Conservation (phyloP, 2,329 filamentous ascomycete genomes). For the Xylaria multiplex region DNA sequence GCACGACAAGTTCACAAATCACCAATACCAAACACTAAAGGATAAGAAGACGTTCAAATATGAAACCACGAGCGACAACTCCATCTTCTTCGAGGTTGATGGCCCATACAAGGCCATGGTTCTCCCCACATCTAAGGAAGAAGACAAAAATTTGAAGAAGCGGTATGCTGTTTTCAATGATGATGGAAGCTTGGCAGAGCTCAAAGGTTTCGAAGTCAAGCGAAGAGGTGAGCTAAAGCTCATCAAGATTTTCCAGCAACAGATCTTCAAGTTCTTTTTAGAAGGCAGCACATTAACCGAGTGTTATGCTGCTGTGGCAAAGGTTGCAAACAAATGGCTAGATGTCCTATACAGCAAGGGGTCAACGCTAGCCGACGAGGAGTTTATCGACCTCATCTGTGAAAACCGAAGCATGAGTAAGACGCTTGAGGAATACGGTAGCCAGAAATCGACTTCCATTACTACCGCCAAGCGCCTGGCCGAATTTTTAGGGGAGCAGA, state of each 20-base stretch:
- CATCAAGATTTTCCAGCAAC: slow-evolving; percentile 99
- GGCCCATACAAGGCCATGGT: slow-evolving; percentile 98
- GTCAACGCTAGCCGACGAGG: slow-evolving; percentile 90
- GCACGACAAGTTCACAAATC: slow-evolving; percentile 93
- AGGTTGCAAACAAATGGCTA: slow-evolving; percentile 94
- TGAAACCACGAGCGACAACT: slow-evolving; percentile 97
- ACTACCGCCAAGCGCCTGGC: slow-evolving; percentile 94
- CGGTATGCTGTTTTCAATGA: slow-evolving; percentile 99
- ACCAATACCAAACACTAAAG: slow-evolving; percentile 92
- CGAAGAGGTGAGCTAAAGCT: slow-evolving; percentile 96
- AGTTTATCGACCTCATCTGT: slow-evolving; percentile 99
- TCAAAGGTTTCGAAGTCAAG: slow-evolving; percentile 98
- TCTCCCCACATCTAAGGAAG: slow-evolving; percentile 95
- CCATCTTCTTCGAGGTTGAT: slow-evolving; percentile 99
- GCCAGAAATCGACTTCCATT: slow-evolving; percentile 98
- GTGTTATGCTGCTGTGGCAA: slow-evolving; percentile 91
- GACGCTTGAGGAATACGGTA: slow-evolving; percentile 93
- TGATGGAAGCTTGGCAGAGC: slow-evolving; percentile 90
- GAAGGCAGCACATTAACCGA: slow-evolving; percentile 88
- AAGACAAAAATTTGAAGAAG: slow-evolving; percentile 99
- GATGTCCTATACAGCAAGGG: slow-evolving; percentile 93
- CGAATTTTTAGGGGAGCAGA: slow-evolving; percentile 96
- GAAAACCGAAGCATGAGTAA: slow-evolving; percentile 99
- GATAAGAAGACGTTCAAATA: slow-evolving; percentile 87
- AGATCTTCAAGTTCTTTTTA: slow-evolving; percentile 99